Base-by-base conservation (phyloP, 2,329 filamentous ascomycete genomes). In the Domatiomyces globalis region DNA sequence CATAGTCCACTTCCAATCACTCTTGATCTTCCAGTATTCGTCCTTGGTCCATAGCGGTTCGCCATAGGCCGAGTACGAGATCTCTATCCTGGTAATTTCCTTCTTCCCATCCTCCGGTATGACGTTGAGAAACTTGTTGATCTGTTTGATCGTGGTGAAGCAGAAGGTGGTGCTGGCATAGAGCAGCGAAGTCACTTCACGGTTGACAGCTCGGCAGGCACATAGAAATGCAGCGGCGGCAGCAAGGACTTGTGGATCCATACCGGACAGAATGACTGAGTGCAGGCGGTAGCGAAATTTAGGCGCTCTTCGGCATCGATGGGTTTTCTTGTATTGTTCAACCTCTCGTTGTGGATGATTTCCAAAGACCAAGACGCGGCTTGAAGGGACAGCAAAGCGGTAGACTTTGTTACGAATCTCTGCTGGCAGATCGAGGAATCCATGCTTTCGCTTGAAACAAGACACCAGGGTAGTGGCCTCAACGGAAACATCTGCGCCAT, bases 351-450 rank as follows among this genome's bases (percentile, higher is more conserved):
- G 54, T 39, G 58, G 57, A 29, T 57, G 53, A 49, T 48, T 59
- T 33, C 45, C 50, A 7, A 45, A 44, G 45, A 61, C 45, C 15
- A 54, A 46, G 12, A 58, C 52, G 17, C 51, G 54, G 48, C 51
- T 53, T 27, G 54, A 42, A 4, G 71, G 66, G 56, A 87, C 83
- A 56, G 81, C 74, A 58, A 80, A 71, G 42, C 72, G 74, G 63
- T 87, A 88, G 10, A 89, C 76, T 59, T 79, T 78, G 53, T 83
- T 70, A 6, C 85, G 80, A 27, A 89, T 66, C 62, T 89, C 85
- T 0, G 78, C 74, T 0, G 85, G 84, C 1, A 89, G 69, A 27
- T 76, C 70, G 52, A 87, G 73, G 63, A 88, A 84, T 6, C 70
- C 76, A 51, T 6, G 86, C 86, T 39, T 39, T 1, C 33, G 22